Conservation (phyloP, 495 filamentous ascomycete genomes). For the Cetradonia linearis region DNA sequence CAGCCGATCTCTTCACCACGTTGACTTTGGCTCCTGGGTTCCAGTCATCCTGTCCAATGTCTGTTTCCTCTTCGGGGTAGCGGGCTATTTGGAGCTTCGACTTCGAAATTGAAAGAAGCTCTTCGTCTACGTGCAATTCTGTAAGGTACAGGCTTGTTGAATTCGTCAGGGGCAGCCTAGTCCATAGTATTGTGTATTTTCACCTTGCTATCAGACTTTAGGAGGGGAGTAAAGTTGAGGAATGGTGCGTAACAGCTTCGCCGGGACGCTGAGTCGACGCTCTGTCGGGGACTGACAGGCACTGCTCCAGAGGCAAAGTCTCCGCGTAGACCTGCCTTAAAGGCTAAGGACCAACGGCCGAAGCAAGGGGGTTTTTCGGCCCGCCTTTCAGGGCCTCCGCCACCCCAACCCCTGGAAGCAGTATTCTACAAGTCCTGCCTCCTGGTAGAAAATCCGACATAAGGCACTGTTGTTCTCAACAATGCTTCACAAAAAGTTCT, state of each 20-base stretch:
- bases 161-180: background rate
- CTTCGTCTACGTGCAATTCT: constrained; percentile 20
- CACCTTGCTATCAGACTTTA: no score
- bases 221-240: no score
- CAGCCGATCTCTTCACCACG: constrained; percentile 41
- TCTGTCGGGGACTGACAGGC: background rate
- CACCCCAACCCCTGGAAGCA: background rate
- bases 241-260: no score
- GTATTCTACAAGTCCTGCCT: no score
- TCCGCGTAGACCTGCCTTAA: background rate
- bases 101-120: constrained; percentile 20
- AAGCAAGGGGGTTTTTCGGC: background rate
- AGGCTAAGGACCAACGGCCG: background rate
- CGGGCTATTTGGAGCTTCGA: constrained; percentile 24
- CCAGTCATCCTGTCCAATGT: constrained; percentile 29
- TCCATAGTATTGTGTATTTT: background rate
- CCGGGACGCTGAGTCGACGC: no score
- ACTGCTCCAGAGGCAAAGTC: background rate
- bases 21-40: constrained; percentile 39
- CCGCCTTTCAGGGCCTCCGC: background rate
- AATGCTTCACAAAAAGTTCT: no score
- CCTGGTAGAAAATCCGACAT: no score
- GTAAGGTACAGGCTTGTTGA: constrained; percentile 23
- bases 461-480: no score
- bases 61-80: constrained; percentile 23